phyloP scores from a whole-genome alignment of 495 filamentous ascomycete species.

The Neurospora tetrasperma region DNA sequence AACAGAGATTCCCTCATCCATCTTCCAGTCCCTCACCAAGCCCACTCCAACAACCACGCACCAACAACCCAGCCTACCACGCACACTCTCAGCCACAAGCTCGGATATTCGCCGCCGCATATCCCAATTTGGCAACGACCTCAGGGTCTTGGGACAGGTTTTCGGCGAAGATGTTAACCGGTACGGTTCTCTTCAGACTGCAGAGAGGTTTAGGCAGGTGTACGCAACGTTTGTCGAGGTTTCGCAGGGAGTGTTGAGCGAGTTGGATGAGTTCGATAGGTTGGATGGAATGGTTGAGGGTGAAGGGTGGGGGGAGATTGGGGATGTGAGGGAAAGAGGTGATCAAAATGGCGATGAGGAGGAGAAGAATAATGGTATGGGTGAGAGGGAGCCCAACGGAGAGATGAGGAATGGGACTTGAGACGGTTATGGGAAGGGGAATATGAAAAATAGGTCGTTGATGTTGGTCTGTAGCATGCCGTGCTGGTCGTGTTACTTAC shows the following conservation, averaged over 20 bases:
- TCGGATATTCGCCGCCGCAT: not conserved
- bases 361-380: not conserved
- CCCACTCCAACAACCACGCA: not conserved
- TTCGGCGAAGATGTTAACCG: not conserved
- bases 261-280: not conserved
- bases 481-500: not conserved
- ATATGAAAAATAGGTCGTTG: not conserved
- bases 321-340: not conserved
- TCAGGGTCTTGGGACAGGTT: not conserved
- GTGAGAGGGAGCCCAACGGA: not conserved
- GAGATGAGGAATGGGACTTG: not conserved
- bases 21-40: no score
- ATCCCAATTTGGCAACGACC: not conserved
- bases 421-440: not conserved
- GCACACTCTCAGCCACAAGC: not conserved
- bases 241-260: not conserved
- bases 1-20: no score
- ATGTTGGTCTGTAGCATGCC: not conserved
- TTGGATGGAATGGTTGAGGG: not conserved
- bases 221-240: not conserved
- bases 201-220: not conserved
- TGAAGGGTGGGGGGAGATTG: not conserved
- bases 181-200: not conserved
- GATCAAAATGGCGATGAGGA: not conserved
- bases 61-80: not conserved